Conservation (phyloP, 148 eudicot genomes). For the Chenopodium formosanum region DNA sequence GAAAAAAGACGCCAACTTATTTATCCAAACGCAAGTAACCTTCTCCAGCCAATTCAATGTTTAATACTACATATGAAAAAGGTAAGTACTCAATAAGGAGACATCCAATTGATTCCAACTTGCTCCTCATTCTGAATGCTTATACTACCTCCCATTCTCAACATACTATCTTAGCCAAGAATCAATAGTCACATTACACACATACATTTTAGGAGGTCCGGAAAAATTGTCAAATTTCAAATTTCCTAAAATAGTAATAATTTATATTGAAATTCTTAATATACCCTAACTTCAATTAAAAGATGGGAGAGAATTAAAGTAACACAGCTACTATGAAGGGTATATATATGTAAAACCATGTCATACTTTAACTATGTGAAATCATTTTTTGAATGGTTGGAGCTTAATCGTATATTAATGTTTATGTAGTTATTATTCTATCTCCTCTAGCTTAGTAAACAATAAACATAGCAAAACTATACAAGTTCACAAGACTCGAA, state of each 20-base stretch:
- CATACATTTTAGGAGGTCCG: too few species aligned
- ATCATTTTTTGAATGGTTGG: background rate
- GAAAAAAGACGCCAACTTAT: background rate
- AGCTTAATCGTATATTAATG: background rate
- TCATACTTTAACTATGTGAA: background rate
- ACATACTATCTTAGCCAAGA: background rate
- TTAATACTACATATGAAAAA: too few species aligned
- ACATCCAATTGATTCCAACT: background rate
- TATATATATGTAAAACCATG: background rate
- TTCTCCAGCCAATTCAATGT: background rate
- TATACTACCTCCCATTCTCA: background rate
- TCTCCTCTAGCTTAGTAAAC: background rate
- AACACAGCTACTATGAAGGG: too few species aligned
- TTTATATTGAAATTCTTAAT: background rate
- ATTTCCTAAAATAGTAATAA: too few species aligned
- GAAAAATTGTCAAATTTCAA: too few species aligned
- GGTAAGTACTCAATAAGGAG: background rate
- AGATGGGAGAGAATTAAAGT: background rate
- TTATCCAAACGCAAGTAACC: background rate
- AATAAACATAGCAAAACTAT: background rate
- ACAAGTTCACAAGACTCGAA: background rate
- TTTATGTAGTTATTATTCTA: too few species aligned
- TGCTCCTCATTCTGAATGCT: background rate
- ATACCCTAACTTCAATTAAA: background rate
- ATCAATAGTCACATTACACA: too few species aligned